phyloP scores from a whole-genome alignment of 1,284 basidiomycete genomes.

The Xerocomus nothofagi region DNA sequence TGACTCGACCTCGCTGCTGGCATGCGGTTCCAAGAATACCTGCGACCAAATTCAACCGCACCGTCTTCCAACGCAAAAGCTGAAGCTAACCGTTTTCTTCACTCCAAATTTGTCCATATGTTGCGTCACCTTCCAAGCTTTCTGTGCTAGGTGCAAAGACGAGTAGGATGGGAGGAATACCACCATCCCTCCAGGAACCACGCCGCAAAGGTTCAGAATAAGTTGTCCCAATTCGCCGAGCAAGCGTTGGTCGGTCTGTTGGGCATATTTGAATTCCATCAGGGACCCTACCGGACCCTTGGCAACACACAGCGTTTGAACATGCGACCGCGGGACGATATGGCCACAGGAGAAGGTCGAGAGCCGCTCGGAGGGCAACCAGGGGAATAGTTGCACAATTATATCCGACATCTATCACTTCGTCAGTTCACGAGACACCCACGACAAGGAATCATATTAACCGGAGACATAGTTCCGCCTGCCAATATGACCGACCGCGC shows the following conservation, averaged over 20 bases:
- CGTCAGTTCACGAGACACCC: conserved; percentile 8
- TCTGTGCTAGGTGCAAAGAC: conserved; percentile 72
- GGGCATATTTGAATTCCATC: conserved; percentile 83
- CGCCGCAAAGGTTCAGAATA: conserved; percentile 73
- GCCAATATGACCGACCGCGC: conserved; percentile 87
- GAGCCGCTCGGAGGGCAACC: conserved; percentile 61
- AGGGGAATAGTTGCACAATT: conserved; percentile 77
- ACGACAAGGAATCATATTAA: conserved; percentile 43
- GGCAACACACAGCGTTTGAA: conserved; percentile 77
- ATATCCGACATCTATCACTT: conserved; percentile 84
- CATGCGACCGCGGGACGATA: conserved; percentile 82
- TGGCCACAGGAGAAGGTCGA: conserved; percentile 90
- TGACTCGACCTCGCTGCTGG: conserved; percentile 72
- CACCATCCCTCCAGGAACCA: conserved; percentile 87
- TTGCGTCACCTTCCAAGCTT: conserved; percentile 66
- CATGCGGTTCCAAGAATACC: conserved; percentile 90
- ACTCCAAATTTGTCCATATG: conserved; percentile 59
- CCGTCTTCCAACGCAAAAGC: not conserved
- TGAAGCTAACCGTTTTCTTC: conserved; percentile 66
- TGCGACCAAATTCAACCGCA: conserved; percentile 31
- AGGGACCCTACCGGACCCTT: conserved; percentile 77
- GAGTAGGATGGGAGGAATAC: conserved; percentile 94
- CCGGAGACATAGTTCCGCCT: conserved; percentile 97
- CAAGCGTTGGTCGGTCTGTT: conserved; percentile 66
- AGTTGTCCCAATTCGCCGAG: conserved; percentile 86